A percentile compares a stretch with the other conserved stretches of the same genome.
Evolutionary conservation across 2,329 filamentous ascomycete species (phyloP).

Genomic region (Sporothrix globosa): DNA sequence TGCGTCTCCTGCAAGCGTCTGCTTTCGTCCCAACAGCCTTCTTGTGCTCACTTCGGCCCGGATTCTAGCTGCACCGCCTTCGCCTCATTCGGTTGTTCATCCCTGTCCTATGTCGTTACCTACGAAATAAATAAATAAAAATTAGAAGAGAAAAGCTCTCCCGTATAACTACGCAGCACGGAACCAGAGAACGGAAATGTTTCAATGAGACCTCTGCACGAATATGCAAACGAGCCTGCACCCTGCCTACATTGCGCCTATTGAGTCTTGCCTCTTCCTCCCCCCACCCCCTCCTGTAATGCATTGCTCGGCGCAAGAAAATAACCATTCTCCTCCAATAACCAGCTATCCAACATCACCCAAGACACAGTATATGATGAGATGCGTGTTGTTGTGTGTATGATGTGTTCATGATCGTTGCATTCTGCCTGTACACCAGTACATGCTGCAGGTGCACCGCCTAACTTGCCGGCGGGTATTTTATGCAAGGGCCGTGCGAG

Average conservation of each 20-base stretch:
- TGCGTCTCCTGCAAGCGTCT: conserved; percentile 6
- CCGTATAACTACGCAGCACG: background rate
- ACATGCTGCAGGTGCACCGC: conserved; percentile 17
- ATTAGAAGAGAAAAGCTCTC: background rate
- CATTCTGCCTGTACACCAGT: background rate
- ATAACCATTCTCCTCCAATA: background rate
- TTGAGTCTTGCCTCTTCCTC: background rate
- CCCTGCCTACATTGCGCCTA: no score
- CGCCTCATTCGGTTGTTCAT: background rate
- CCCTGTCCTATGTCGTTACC: background rate
- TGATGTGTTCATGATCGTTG: background rate
- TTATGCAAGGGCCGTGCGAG: conserved; percentile 27
- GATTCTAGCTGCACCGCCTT: background rate
- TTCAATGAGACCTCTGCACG: no score
- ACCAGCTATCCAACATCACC: no score
- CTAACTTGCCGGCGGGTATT: conserved; percentile 24
- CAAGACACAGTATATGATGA: background rate
- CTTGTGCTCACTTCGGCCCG: conserved; percentile 8
- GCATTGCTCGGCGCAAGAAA: background rate
- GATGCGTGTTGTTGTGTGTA: background rate
- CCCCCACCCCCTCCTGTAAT: no score
- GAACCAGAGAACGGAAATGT: background rate
- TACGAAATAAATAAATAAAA: background rate
- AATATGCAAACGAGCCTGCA: background rate
- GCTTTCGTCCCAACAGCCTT: background rate